Conservation (phyloP, 371 early-diverging fungal species). For the Thermomucor indicae-seudaticae region DNA sequence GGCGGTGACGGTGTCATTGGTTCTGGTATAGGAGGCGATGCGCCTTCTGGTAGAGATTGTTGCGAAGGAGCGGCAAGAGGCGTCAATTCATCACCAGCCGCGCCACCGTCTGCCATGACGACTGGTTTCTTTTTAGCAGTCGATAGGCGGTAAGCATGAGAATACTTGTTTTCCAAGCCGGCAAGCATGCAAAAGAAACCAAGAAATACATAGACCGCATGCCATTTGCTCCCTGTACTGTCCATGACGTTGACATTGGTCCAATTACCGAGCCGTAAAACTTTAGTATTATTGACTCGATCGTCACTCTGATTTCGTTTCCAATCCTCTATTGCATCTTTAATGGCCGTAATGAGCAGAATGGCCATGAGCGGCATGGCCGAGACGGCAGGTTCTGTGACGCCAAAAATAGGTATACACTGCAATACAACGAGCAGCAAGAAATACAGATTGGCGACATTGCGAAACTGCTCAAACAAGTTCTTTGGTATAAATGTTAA, state of each 20-base stretch:
- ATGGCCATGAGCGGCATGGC: slow-evolving; percentile 81
- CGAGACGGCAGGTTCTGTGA: slow-evolving; percentile 77
- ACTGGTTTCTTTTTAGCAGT: slow-evolving; percentile 24
- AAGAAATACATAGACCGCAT: slow-evolving; percentile 28
- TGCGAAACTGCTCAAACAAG: slow-evolving; percentile 85
- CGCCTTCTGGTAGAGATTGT: neutral
- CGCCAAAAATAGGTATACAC: slow-evolving; percentile 69
- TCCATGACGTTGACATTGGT: slow-evolving; percentile 47
- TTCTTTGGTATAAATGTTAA: slow-evolving; percentile 85
- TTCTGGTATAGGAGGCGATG: neutral
- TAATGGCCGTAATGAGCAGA: slow-evolving; percentile 77
- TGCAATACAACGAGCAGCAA: slow-evolving; percentile 78
- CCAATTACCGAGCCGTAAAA: slow-evolving; percentile 55
- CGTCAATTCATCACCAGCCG: neutral
- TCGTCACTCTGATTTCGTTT: slow-evolving; percentile 68
- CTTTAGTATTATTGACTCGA: slow-evolving; percentile 62
- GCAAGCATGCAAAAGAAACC: slow-evolving; percentile 27
- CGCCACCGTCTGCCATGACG: neutral
- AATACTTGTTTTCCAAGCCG: slow-evolving; percentile 21
- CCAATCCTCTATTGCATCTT: slow-evolving; percentile 87
- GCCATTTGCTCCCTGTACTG: slow-evolving; percentile 24
- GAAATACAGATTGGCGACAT: slow-evolving; percentile 92
- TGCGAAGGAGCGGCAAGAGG: neutral
- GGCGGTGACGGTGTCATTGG: neutral
- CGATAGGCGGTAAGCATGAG: slow-evolving; percentile 22